These are phyloP conservation scores for Heteromeles arbutifolia DNA, from an alignment of 306 rosid species.

Conservation along the genomic window DNA sequence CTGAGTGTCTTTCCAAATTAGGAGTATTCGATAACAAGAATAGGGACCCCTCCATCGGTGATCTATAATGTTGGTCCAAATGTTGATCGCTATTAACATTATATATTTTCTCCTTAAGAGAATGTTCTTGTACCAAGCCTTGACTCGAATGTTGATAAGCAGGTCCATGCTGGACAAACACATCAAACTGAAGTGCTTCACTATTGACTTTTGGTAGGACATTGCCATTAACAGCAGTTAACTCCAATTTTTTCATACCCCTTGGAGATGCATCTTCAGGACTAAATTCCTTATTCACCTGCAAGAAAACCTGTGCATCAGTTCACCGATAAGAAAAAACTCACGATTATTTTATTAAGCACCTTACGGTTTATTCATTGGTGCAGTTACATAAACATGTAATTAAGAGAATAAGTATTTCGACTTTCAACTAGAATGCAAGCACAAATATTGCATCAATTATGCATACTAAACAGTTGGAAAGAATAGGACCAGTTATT, in stretches of 20 bases:
- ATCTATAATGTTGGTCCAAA: constrained; percentile 25
- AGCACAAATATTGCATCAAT: neutral
- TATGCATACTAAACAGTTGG: neutral
- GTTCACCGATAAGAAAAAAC: neutral
- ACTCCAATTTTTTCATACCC: constrained; percentile 18
- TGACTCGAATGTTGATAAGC: constrained; percentile 17
- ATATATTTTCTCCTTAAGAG: constrained; percentile 16
- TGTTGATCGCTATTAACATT: constrained; percentile 14
- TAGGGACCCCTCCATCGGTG: constrained; percentile 19
- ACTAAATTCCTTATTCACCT: constrained; percentile 38
- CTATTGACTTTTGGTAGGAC: constrained; percentile 23
- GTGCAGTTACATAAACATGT: neutral
- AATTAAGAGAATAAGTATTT: neutral
- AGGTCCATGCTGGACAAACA: constrained; percentile 14
- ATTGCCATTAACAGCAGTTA: constrained; percentile 19
- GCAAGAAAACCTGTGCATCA: constrained; percentile 12
- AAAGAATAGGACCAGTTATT: neutral
- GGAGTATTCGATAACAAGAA: constrained; percentile 34
- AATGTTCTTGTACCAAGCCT: constrained; percentile 24
- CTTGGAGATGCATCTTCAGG: constrained; percentile 16
- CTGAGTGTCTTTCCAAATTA: constrained; percentile 25
- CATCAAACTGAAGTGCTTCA: constrained; percentile 26
- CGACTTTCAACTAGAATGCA: neutral
- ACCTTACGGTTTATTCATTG: neutral
- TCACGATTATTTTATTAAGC: neutral